These are phyloP conservation scores for Penicillium argentinense DNA, from an alignment of 495 filamentous ascomycete species.

Conservation along the genomic window DNA sequence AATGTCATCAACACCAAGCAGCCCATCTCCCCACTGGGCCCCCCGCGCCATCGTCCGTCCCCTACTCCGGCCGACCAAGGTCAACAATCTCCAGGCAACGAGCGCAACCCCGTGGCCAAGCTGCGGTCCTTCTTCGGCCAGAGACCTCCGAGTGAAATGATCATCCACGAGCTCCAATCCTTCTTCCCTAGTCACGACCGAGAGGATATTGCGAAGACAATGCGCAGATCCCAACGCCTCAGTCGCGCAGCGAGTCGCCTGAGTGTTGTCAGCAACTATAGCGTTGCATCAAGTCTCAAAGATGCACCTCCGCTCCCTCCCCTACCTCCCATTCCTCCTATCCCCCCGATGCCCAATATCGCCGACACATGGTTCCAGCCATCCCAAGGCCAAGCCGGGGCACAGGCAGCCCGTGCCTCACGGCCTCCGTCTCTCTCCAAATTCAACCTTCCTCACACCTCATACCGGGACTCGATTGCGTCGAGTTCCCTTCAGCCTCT, in stretches of 20 bases:
- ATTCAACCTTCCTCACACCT: conserved; percentile 55
- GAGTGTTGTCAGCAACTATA: conserved; percentile 90
- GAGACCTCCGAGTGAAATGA: conserved; percentile 92
- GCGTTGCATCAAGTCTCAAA: conserved; percentile 84
- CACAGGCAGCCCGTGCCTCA: conserved; percentile 41
- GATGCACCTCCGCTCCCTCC: conserved; percentile 50
- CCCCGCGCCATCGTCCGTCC: conserved; percentile 60
- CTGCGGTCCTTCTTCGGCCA: conserved; percentile 82
- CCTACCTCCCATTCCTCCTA: conserved; percentile 62
- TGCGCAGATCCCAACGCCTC: conserved; percentile 83
- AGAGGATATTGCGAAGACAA: conserved; percentile 90
- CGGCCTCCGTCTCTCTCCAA: conserved; percentile 64
- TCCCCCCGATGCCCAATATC: conserved; percentile 92
- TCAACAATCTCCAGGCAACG: conserved; percentile 34
- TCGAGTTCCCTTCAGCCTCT: conserved; percentile 85
- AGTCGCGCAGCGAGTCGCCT: conserved; percentile 89
- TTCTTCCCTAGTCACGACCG: conserved; percentile 96
- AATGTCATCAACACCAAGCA: conserved; percentile 67
- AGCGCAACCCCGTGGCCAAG: conserved; percentile 55
- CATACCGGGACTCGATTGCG: conserved; percentile 81
- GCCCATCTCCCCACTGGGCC: conserved; percentile 73
- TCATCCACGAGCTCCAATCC: conserved; percentile 89
- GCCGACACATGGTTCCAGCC: conserved; percentile 85
- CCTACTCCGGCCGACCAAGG: conserved; percentile 51
- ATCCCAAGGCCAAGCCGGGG: conserved; percentile 50